phyloP scores from a whole-genome alignment of 306 rosid genomes.

The Carpinus viminea region DNA sequence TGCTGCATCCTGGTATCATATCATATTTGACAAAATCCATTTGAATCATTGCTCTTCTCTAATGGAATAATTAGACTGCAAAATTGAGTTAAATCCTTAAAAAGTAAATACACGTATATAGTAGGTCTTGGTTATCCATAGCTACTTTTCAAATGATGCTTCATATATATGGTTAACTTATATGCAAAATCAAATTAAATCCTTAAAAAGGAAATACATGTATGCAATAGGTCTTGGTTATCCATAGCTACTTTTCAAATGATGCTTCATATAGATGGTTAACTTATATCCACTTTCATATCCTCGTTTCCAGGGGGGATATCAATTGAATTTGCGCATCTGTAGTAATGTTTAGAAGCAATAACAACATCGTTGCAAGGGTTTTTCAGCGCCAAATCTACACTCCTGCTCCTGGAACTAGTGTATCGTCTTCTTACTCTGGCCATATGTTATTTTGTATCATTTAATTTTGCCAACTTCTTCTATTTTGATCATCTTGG shows the following conservation, averaged over 20 bases:
- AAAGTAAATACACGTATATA: neutral
- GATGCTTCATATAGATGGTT: neutral
- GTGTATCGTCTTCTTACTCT: constrained; percentile 47
- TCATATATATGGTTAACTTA: neutral
- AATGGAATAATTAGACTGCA: neutral
- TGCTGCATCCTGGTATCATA: neutral
- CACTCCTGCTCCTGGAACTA: constrained; percentile 84
- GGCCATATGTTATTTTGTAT: neutral
- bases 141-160: neutral
- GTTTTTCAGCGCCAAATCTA: constrained; percentile 83
- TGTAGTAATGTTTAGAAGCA: constrained; percentile 69
- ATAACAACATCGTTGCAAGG: constrained; percentile 81
- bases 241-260: neutral
- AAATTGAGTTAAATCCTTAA: neutral
- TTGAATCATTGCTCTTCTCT: neutral
- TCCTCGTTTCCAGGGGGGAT: constrained; percentile 23
- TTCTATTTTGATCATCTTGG: neutral
- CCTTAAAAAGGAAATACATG: too few species aligned
- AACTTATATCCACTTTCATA: neutral
- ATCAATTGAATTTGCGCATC: constrained; percentile 28
- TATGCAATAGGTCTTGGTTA: neutral
- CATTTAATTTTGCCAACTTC: constrained; percentile 2
- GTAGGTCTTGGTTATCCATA: neutral
- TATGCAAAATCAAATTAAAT: neutral
- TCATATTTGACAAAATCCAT: neutral